Evolutionary conservation across 2,329 filamentous ascomycete genomes (phyloP), one percentile per base, ranked within the genome.

Genomic region (Penicillium sp.): DNA sequence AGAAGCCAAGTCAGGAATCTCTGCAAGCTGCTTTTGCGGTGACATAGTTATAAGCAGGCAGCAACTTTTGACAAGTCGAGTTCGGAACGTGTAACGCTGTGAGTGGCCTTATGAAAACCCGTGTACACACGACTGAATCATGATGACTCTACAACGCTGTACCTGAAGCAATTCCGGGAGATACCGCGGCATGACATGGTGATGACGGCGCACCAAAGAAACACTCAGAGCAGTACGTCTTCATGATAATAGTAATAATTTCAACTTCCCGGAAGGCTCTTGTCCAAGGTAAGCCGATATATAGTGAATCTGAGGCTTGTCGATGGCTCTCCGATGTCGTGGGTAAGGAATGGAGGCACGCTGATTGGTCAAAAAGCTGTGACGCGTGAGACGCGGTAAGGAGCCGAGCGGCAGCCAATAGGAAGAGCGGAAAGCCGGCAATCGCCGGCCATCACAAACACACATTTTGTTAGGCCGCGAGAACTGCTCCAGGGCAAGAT

Each of bases 331-430:
- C n/a, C n/a, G n/a, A n/a, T n/a, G 28, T 33, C 28, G 28, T 33
- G 28, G 28, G 21, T 23, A 12, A 12, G 4, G 9, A 33, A 52
- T n/a, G 6, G 20, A 24, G 45, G 14, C 28, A 8, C 26, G 20
- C 42, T 53, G 53, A 49, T 56, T 56, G 55, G 48, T 23, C 26
- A 23, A 33, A 42, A 45, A 26, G 42, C 30, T 33, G 30, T 47
- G 55, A 53, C 55, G 55, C 55, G 55, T 57, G 49, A 43, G 55
- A 53, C 55, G 49, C 55, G 53, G 51, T 47, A 52, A 49, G 5
- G 30, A 35, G 30, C n/a, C n/a, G n/a, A n/a, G n/a, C n/a, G n/a
- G n/a, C 11, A 14, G 8, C 28, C 28, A 30, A 30, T 30, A 30
- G 28, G 28, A 11, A 8, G 5, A 28, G 26, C 26, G 26, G 26